phyloP scores from a whole-genome alignment of 1,139 yeast genomes.

The Magnusiomyces tetraspermus region DNA sequence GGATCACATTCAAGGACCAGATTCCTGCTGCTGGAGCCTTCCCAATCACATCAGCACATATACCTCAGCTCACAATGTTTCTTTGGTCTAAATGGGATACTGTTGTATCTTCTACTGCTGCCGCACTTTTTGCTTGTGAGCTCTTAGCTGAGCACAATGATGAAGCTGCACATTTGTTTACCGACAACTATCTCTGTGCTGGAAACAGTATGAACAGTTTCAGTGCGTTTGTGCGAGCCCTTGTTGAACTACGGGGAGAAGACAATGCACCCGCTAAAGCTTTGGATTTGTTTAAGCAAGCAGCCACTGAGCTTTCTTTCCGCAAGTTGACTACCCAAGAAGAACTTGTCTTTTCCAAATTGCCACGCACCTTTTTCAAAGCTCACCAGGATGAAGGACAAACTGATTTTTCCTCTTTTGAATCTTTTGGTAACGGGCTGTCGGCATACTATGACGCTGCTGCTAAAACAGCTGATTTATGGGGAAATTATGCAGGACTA shows the following conservation, averaged over 20 bases:
- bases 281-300: slow-evolving; percentile 15
- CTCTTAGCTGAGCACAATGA: slow-evolving; percentile 3
- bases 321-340: slow-evolving; percentile 9
- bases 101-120: background rate
- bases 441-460: slow-evolving; percentile 13
- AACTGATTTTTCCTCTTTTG: background rate
- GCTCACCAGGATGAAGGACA: background rate
- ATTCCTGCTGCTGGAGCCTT: background rate
- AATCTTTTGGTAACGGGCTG: slow-evolving; percentile 16
- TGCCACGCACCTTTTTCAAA: slow-evolving; percentile 5
- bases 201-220: slow-evolving; percentile 14
- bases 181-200: slow-evolving; percentile 15
- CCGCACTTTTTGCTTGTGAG: slow-evolving; percentile 3
- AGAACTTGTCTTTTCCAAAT: slow-evolving; percentile 7
- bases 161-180: background rate
- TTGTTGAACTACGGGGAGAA: slow-evolving; percentile 13
- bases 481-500: slow-evolving; percentile 41
- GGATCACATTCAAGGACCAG: background rate
- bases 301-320: slow-evolving; percentile 17
- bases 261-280: slow-evolving; percentile 18
- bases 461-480: slow-evolving; percentile 12
- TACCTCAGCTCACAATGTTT: background rate
- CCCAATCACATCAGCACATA: background rate
- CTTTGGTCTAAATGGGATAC: slow-evolving; percentile 1
- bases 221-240: slow-evolving; percentile 22